Base-by-base conservation (phyloP, 2,329 filamentous ascomycete genomes). In the Thermomyces lanuginosus region DNA sequence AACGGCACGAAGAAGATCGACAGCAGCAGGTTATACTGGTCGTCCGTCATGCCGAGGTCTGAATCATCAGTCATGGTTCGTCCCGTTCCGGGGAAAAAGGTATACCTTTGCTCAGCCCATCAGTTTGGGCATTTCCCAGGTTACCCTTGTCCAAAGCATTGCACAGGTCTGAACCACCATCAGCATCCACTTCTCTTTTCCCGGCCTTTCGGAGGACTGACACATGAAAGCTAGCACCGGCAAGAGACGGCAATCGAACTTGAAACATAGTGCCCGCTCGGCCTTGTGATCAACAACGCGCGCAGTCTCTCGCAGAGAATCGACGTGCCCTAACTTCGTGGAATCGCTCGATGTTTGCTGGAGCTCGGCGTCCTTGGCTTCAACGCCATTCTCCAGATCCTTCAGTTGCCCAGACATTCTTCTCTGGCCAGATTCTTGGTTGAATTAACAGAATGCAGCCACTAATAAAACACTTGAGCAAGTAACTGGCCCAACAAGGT, bases 1-100 rank as follows among this genome's bases (percentile, higher is more conserved):
- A 76, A 81, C 0, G 76, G 76, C 5, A 82, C 60, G 49, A 77
- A 83, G 58, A 83, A 83, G 36, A 83, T 71, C 27, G 63, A 65
- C 18, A 81, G 50, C 24, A 80, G 64, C 15, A 71, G 62, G 44
- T 79, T 80, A 53, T 81, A 79, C 44, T 79, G 64, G 35, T 70
- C 63, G 1, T 53, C 47, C 22, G 61, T 61, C 50, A 82, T 72
- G 16, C 66, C 46, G 11, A 80, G 53, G 27, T 56, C 53, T 55
- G 21, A 45, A 4, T 24, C 6, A 6, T 30, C n/a, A 25, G 25
- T n/a, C 16, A 2, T 4, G 6, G 15, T n/a, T 16, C 11, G 15
- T 20, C 5, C n/a, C 10, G 8, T 5, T 5, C 3, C 4, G n/a
- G 10, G 11, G 7, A 10, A 10, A 2, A 10, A 6, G 11, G 17